These are phyloP conservation scores for Cyberlindnera mrakii DNA, from an alignment of 805 yeast species.

Conservation along the genomic window DNA sequence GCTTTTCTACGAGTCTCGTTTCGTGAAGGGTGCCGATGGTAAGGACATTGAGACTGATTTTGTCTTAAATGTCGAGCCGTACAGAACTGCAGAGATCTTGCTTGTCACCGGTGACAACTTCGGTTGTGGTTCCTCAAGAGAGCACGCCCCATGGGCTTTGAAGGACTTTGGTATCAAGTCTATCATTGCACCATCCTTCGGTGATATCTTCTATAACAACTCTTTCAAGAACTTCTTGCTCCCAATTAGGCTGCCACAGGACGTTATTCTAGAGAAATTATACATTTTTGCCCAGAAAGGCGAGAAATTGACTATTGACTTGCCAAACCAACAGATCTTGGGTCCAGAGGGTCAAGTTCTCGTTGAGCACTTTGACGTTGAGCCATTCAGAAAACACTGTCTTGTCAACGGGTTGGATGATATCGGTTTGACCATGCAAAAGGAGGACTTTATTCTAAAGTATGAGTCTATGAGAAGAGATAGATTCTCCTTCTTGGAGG, in stretches of 20 bases:
- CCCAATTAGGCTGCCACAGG: constrained; percentile 87
- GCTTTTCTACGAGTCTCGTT: constrained; percentile 87
- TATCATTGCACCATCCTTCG: constrained; percentile 96
- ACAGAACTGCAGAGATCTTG: constrained; percentile 70
- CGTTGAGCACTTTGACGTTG: constrained; percentile 81
- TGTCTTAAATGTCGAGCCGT: constrained; percentile 80
- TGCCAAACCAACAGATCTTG: constrained; percentile 77
- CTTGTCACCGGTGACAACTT: constrained; percentile 95
- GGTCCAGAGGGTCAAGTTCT: constrained; percentile 65
- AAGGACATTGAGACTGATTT: constrained; percentile 83
- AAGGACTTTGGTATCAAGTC: constrained; percentile 96
- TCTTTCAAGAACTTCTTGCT: constrained; percentile 93
- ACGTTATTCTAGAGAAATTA: constrained; percentile 62
- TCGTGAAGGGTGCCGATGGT: constrained; percentile 60
- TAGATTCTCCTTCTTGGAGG: constrained; percentile 87
- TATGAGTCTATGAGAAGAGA: constrained; percentile 76
- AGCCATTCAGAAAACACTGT: constrained; percentile 90
- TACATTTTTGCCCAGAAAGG: constrained; percentile 79
- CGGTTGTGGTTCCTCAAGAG: constrained; percentile 99
- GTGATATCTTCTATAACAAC: constrained; percentile 96
- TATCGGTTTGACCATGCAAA: constrained; percentile 90
- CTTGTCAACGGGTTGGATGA: constrained; percentile 93
- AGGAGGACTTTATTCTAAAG: constrained; percentile 66
- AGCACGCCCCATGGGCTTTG: constrained; percentile 99
- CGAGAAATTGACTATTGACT: constrained; percentile 63